Evolutionary conservation across 176 grass and related monocot genomes (phyloP).

Genomic region (Luzula sylvatica): DNA sequence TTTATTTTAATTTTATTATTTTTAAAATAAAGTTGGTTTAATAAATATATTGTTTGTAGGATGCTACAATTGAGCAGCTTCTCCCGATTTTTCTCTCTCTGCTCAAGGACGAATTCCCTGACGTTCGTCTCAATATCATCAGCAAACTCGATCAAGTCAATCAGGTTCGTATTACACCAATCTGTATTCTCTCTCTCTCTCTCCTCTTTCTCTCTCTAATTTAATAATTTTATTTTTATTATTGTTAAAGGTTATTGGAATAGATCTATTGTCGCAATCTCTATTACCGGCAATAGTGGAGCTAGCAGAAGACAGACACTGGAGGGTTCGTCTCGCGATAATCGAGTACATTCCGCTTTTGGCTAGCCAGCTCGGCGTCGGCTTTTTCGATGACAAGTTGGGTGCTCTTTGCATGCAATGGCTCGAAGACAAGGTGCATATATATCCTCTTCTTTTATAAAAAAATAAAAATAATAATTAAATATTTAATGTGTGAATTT

Average conservation of each 20-base stretch:
- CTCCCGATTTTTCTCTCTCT: conserved; percentile 97
- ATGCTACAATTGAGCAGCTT: conserved; percentile 81
- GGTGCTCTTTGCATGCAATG: conserved; percentile 97
- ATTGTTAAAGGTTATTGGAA: conserved; percentile 83
- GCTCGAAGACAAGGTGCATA: conserved; percentile 90
- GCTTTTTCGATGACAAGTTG: conserved; percentile 88
- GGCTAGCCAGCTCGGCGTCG: conserved; percentile 82
- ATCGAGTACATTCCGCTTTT: conserved; percentile 94
- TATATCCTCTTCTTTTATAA: too few relatives aligned
- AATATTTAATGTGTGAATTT: not conserved
- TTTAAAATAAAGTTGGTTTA: not conserved
- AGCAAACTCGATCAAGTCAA: conserved; percentile 99
- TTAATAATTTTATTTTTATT: not conserved
- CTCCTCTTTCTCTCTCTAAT: too few relatives aligned
- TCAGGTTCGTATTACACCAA: conserved; percentile 33
- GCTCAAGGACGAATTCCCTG: conserved; percentile 95
- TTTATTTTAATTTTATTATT: not conserved
- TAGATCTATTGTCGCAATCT: conserved; percentile 89
- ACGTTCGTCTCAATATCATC: conserved; percentile 95
- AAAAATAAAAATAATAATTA: too few relatives aligned
- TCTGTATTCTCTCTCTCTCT: too few relatives aligned
- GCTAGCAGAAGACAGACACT: conserved; percentile 88
- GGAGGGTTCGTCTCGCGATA: conserved; percentile 92
- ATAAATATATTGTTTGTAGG: conserved; percentile 48
- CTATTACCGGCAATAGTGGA: conserved; percentile 89